A percentile compares a stretch with the other conserved stretches of the same genome.
Evolutionary conservation across 1,284 basidiomycete species (phyloP).

Genomic region (Rhodotorula sp.): DNA sequence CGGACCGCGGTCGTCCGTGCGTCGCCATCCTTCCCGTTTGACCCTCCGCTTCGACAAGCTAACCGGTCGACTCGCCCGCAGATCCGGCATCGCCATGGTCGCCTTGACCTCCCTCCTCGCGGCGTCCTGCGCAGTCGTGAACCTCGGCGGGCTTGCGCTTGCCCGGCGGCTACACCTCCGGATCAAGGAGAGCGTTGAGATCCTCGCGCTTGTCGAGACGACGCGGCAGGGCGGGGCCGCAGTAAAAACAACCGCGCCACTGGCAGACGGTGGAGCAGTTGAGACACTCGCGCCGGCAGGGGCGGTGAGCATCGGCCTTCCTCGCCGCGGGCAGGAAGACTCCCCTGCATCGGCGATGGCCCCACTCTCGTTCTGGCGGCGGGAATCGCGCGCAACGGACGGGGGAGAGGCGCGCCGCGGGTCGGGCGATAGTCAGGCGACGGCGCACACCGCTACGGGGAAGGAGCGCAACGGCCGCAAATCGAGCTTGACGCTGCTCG

Average conservation of each 20-base stretch:
- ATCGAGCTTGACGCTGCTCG: not conserved
- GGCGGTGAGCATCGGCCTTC: no score
- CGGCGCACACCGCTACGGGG: no score
- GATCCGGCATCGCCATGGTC: not conserved
- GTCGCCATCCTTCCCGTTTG: not conserved
- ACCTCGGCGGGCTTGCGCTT: constrained; percentile 8
- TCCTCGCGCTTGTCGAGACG: not conserved
- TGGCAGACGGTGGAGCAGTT: no score
- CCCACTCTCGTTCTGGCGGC: no score
- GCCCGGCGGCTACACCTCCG: not conserved
- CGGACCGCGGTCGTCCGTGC: not conserved
- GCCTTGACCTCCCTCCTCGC: not conserved
- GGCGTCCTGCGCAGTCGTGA: not conserved
- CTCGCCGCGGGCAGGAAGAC: no score
- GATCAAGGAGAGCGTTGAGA: constrained; percentile 4
- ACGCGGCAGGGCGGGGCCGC: no score
- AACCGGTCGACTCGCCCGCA: not conserved
- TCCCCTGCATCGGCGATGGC: no score
- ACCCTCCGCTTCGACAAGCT: not conserved
- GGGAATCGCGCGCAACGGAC: no score
- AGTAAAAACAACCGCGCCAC: no score
- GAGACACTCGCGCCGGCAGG: no score
- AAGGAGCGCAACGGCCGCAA: not conserved
- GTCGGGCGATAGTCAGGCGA: no score
- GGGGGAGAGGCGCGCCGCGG: no score